Evolutionary conservation across 768 basidiomycete species (phyloP), one percentile per base, ranked within the genome.

Genomic region (Tephrocybe sp.): DNA sequence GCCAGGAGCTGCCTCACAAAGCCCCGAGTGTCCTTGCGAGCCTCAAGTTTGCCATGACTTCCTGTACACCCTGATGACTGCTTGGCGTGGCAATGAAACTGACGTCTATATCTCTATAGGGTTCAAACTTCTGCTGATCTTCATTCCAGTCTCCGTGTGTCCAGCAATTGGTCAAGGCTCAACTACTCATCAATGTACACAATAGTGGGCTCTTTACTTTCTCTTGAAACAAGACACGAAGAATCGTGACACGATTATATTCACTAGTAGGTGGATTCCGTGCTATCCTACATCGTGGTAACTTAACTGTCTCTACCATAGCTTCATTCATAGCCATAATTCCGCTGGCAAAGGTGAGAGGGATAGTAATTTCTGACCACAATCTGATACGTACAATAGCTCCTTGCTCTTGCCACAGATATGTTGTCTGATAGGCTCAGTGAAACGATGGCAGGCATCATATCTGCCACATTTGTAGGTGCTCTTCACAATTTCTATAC

Each of bases 331-430:
- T 90, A 34, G 82, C 92, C 7, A 94, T 94, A 50, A 79, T 94
- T 52, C 92, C 92, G 5, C 74, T 93, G 5, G 91, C 91, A 32
- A 89, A 91, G 69, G 87, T 86, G 32, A 30, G 40, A 24, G 6
- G 5, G 6, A 34, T n/a, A n/a, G 4, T 31, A 12, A 5, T 28
- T 11, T 16, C 4, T 15, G 9, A 8, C 9, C 9, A 15, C 21
- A 11, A 16, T 13, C 40, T 54, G 28, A 55, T 40, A 4, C 22
- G 36, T 6, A 5, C 34, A 19, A 32, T 47, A 89, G 86, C 67
- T 92, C 4, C 75, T 93, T 2, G 86, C 84, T 1, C 92, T 92
- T 60, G 89, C 89, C 1, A 94, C 92, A 0, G 92, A 94, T 52
- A 89, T 93, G 55, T 56, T 94, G 15, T 88, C 92, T 3, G 60